These are phyloP conservation scores for Cubamyces sp. DNA, from an alignment of 768 basidiomycete species.

Conservation along the genomic window DNA sequence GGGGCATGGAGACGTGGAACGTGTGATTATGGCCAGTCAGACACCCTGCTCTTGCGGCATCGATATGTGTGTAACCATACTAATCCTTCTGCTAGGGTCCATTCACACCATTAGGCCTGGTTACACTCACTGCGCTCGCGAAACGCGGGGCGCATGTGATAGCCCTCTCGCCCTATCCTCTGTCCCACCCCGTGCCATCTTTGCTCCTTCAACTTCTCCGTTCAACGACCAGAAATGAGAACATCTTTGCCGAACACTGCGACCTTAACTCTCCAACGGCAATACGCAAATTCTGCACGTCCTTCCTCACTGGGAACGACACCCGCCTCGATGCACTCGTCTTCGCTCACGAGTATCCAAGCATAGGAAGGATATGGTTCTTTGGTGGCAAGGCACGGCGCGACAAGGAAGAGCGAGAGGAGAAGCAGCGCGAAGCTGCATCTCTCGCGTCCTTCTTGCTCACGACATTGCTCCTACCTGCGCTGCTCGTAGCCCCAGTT, in stretches of 20 bases:
- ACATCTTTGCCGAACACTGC: slow-evolving; percentile 81
- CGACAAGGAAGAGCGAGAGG: slow-evolving; percentile 27
- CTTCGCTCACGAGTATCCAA: slow-evolving; percentile 76
- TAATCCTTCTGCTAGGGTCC: slow-evolving; percentile 55
- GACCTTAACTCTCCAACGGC: slow-evolving; percentile 68
- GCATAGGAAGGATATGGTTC: slow-evolving; percentile 53
- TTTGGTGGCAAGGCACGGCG: slow-evolving; percentile 34
- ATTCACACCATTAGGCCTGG: slow-evolving; percentile 74
- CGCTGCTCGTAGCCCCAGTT: slow-evolving; percentile 78
- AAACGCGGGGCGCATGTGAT: slow-evolving; percentile 80
- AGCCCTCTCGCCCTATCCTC: slow-evolving; percentile 64
- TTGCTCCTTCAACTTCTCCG: slow-evolving; percentile 71
- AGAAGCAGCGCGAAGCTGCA: slow-evolving; percentile 46
- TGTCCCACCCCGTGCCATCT: slow-evolving; percentile 56
- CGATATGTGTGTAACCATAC: not conserved
- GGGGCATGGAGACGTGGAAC: no score
- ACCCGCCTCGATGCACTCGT: slow-evolving; percentile 78
- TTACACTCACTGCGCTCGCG: slow-evolving; percentile 67
- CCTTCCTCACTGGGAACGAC: slow-evolving; percentile 66
- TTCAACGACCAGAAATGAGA: slow-evolving; percentile 69
- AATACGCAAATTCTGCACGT: slow-evolving; percentile 68
- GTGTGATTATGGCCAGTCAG: no score
- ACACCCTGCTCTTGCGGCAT: no score
- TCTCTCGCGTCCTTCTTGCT: slow-evolving; percentile 80
- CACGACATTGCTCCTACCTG: slow-evolving; percentile 77